Evolutionary conservation across 2,329 filamentous ascomycete species (phyloP), one percentile per base, ranked within the genome.

Genomic region (Colletotrichum godetiae): DNA sequence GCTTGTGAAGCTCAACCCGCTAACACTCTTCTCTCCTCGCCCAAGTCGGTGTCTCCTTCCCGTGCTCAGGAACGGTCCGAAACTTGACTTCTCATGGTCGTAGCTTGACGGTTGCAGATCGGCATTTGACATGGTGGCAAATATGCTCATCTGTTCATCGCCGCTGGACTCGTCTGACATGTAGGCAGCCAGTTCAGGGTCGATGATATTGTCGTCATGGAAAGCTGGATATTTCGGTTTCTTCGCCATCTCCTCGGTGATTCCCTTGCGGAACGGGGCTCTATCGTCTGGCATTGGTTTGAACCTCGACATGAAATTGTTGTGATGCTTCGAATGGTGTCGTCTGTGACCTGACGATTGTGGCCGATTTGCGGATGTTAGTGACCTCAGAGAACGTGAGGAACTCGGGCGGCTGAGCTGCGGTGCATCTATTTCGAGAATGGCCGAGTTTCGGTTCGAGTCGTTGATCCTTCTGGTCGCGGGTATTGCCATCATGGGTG

Each of bases 161-260:
- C 94, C 96, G 78, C 95, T 98, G 1, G 95, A 98, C 60, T 94
- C 95, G 80, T 99, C 97, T 7, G 97, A 99, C 88, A 99, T 93
- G 83, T 97, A 99, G 42, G 95, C 94, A 5, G 95, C 96, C 67
- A 99, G 86, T 79, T 99, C 97, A 1, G 97, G 97, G 80, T 99
- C 97, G 77, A 99, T 98, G 77, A 99, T 98, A 79, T 97, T 98
- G 85, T 99, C 97, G 79, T 97, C 95, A 81, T 99, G 97, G 78
- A 99, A 98, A n/a, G 95, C 95, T 19, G 95, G 93, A 46, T 98
- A 88, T 55, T 91, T 91, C 8, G 90, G 86, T 75, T 92, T 92
- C 75, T 89, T 91, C 4, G 88, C 85, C 60, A 88, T 84, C 72
- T 95, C 92, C 65, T 97, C 91, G 11, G 86, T 91, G 22, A 88